A percentile compares a stretch with the other conserved stretches of the same genome.
These are phyloP conservation scores for Melastoma malabathricum DNA, from an alignment of 345 rosid genomes.

Conservation along the genomic window DNA sequence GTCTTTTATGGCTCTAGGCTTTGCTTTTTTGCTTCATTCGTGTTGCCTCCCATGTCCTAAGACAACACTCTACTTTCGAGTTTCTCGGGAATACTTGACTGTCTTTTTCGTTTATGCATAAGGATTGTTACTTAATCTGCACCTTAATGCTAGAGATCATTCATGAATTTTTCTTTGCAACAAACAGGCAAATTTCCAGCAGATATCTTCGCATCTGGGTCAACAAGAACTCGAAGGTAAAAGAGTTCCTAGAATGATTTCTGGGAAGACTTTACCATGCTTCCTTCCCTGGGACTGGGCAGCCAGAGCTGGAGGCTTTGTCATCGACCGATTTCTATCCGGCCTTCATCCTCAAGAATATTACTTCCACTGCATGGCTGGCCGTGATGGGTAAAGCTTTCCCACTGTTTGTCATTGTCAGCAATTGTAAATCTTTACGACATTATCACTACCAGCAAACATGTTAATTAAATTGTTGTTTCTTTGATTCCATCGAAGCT, in stretches of 20 bases:
- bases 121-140: too few relatives aligned
- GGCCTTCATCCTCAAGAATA: constrained; percentile 99
- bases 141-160: too few relatives aligned
- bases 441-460: too few relatives aligned
- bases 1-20: too few relatives aligned
- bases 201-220: constrained; percentile 90
- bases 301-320: constrained; percentile 94
- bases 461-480: too few relatives aligned
- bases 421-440: neutral
- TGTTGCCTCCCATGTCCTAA: too few relatives aligned
- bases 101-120: too few relatives aligned
- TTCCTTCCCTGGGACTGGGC: constrained; percentile 98
- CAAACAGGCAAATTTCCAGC: constrained; percentile 91
- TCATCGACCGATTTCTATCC: constrained; percentile 85
- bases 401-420: neutral
- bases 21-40: too few relatives aligned
- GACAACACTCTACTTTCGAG: too few relatives aligned
- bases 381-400: constrained; percentile 82
- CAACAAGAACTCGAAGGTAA: constrained; percentile 98
- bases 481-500: too few relatives aligned
- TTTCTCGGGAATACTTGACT: too few relatives aligned
- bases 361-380: constrained; percentile 99
- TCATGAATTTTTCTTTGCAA: neutral
- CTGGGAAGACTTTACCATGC: constrained; percentile 95
- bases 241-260: constrained; percentile 96